These are phyloP conservation scores for Withania somnifera DNA, from an alignment of 305 asterid genomes.

Conservation along the genomic window DNA sequence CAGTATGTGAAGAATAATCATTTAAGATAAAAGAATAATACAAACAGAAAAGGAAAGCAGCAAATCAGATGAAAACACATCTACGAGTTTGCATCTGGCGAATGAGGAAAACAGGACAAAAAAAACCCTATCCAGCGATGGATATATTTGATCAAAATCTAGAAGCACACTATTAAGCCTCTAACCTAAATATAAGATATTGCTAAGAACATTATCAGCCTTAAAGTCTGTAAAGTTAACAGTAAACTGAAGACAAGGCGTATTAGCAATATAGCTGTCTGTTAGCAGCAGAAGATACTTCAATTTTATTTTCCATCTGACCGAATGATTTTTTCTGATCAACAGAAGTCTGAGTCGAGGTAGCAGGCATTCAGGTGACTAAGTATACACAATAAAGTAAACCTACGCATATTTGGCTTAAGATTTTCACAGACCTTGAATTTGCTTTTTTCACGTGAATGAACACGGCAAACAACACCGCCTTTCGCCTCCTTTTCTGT, in stretches of 20 bases:
- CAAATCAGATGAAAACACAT: background rate
- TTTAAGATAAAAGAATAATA: background rate
- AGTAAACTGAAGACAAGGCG: background rate
- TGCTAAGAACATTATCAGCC: background rate
- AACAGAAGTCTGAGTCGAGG: background rate
- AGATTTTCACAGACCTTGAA: slow-evolving; percentile 48
- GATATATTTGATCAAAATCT: background rate
- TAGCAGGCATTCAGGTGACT: background rate
- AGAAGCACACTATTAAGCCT: background rate
- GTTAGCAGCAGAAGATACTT: background rate
- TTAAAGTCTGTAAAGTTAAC: background rate
- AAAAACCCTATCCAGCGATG: background rate
- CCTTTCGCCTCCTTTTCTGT: slow-evolving; percentile 78
- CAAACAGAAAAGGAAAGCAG: background rate
- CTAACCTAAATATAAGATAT: background rate
- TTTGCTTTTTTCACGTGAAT: slow-evolving; percentile 77
- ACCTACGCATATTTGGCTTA: background rate
- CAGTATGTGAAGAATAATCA: background rate
- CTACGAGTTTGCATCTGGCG: background rate
- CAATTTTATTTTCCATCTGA: background rate
- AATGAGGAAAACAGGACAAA: background rate
- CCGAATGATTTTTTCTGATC: background rate
- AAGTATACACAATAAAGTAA: background rate
- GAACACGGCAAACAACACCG: slow-evolving; percentile 76
- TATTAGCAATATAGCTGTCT: background rate